phyloP scores from a whole-genome alignment of 306 rosid genomes.

The Canavalia ensiformis region DNA sequence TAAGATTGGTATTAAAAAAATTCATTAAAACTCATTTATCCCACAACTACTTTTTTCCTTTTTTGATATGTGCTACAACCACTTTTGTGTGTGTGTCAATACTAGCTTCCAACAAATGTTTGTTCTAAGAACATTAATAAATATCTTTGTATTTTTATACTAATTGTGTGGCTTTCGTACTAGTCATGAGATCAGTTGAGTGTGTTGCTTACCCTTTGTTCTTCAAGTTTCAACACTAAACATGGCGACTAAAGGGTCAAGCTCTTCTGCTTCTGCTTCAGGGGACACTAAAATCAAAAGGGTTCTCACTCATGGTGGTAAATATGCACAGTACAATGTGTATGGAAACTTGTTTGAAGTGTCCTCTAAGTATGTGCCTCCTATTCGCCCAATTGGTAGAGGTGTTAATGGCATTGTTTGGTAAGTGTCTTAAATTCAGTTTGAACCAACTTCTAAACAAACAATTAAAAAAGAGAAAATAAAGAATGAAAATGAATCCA shows the following conservation, averaged over 20 bases:
- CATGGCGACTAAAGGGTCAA: conserved; percentile 86
- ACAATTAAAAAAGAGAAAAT: no score
- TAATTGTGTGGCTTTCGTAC: neutral
- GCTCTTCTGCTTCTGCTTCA: conserved; percentile 71
- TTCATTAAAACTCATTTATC: conserved; percentile 44
- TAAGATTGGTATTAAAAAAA: conserved; percentile 31
- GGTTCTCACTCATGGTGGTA: conserved; percentile 86
- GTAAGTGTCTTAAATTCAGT: conserved; percentile 52
- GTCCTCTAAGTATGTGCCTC: conserved; percentile 90
- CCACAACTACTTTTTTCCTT: conserved; percentile 35
- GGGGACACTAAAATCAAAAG: conserved; percentile 82
- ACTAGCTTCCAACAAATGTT: conserved; percentile 39
- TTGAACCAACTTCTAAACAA: no score
- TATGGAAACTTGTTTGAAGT: conserved; percentile 97
- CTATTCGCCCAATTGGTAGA: conserved; percentile 94
- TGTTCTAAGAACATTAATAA: conserved; percentile 38
- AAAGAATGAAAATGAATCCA: no score
- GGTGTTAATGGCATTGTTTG: conserved; percentile 97
- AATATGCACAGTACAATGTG: conserved; percentile 91
- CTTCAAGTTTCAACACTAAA: conserved; percentile 35
- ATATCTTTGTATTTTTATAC: conserved; percentile 28
- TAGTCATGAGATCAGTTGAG: neutral
- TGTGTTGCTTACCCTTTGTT: conserved; percentile 29
- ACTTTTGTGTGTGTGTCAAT: conserved; percentile 42
- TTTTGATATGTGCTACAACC: conserved; percentile 34